Base-by-base conservation (phyloP, 148 eudicot genomes). In the Vaccinium corymbosum region DNA sequence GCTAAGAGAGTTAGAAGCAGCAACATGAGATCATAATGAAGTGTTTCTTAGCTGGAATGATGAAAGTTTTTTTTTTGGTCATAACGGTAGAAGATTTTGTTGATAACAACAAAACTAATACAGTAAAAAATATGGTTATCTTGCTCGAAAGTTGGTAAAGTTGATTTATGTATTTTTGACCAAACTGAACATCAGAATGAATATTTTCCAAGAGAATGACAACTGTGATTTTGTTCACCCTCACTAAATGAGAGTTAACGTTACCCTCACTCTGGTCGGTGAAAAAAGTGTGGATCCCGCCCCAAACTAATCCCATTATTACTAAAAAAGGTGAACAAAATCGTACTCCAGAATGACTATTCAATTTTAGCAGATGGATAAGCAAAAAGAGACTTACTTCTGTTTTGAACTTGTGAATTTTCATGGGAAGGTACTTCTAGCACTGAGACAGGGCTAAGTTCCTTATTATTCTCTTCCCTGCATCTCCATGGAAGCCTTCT, bases 391-490 rank as follows among this genome's bases (percentile, higher is more conserved):
- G 1, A 35, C 75, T 85, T 4, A 85, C 84, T 61, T 17, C 75
- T 87, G 46, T 74, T 49, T 62, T 79, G 79, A 79, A 78, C 20
- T 57, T 85, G 83, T 79, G 89, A 83, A 29, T 35, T 82, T 78
- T 83, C 85, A 68, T 66, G 74, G 20, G 78, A 79, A 77, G 53
- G 59, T 46, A 88, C 81, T 82, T 92, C 93, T 52, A 93, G 93
- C n/a, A 93, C 94, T 10, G 95, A 92, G 74, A 86, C 89, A 38
- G 95, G 94, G 79, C 94, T 93, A 79, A 83, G 87, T 72, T 93
- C 92, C 86, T 89, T 87, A 66, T 86, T 89, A 72, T 73, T 88
- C 4, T 90, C 93, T 79, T 90, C 91, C n/a, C 38, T 29, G 17
- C 56, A 55, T 86, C 89, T 92, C 88, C 91, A 83, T 76, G 79